Base-by-base conservation (phyloP, 345 rosid species). In the Salix dunnii region DNA sequence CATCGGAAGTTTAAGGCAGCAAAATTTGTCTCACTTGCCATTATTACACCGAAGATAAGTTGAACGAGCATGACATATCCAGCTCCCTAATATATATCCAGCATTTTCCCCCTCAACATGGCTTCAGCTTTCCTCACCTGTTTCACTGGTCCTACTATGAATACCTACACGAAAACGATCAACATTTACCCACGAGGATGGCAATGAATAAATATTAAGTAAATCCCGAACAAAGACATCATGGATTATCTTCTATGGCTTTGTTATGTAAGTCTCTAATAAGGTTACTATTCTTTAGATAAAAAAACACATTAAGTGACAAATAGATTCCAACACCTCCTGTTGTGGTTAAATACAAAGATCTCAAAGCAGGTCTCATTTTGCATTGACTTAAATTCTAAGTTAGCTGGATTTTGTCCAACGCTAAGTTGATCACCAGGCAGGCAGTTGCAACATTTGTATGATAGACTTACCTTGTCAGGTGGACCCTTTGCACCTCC, bases 71-170 rank as follows among this genome's bases (percentile, higher is more conserved):
- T 28, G 49, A 40, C 13, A 63, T 63, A 53, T 67, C 3, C 67
- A 6, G 6, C 48, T 42, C 62, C 70, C 70, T n/a, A 78, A 16
- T 53, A 78, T 23, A 80, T 28, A 51, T 91, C 91, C 87, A 90
- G 67, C 97, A 91, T 88, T 83, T 87, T 91, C 78, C 99, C 99
- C 84, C 97, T 90, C 78, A 95, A 78, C 76, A 93, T 87, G 80
- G 99, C 99, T 79, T 90, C 97, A 36, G 97, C 96, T 83, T 95
- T 95, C 75, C 96, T 92, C 88, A 93, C 99, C 81, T 91, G 89
- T 84, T 80, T 88, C 84, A 87, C 88, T 0, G 96, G 89, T 73
- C 99, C 99, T 31, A 93, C 90, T 68, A 95, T 82, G 85, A 93
- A 95, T 36, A 90, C 88, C 99, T 91, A 74, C 86, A 78, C 25